Base-by-base conservation (phyloP, 2,329 filamentous ascomycete genomes). In the Fusarium scirpi region DNA sequence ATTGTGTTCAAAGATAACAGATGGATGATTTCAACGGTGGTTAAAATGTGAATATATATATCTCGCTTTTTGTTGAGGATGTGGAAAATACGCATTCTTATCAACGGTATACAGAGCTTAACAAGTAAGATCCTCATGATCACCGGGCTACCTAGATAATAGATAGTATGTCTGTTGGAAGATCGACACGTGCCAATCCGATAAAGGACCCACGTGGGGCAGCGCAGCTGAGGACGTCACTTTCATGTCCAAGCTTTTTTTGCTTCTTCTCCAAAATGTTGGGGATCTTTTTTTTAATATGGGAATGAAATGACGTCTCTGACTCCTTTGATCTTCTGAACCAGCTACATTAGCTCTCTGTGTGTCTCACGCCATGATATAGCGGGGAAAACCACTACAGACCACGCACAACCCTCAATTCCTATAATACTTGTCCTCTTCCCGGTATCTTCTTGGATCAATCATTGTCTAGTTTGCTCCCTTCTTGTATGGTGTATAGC, bases 261-360 rank as follows among this genome's bases (percentile, higher is more conserved):
- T 56, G 44, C 38, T 71, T 62, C 65, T 71, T 67, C 44, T 69
- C 67, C 52, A 71, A 69, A 71, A 69, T 57, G 68, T 69, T 71
- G 68, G 69, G 69, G 68, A 61, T 47, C 34, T 30, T 25, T 20
- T 25, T 20, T 30, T 49, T 22, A 24, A 53, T 47, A 44, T 27
- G 53, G 62, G 41, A 59, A 48, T 34, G 34, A 47, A 65, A 69
- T 71, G 69, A 71, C 69, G 65, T 71, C 61, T 45, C 25, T 43
- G 47, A 56, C 47, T 24, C 16, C 34, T 43, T 38, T 53, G 34
- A 38, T 53, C 34, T 38, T 53, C 10, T 53, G 49, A 53, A 43
- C 49, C 25, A 53, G 49, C 49, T 51, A 22, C 30, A 38, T 38
- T 43, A 53, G 34, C 34, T 53, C 34, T 20, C 57, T 65, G 43